A percentile compares a stretch with the other conserved stretches of the same genome.
These are phyloP conservation scores for Lanzia echinophila DNA, from an alignment of 2,329 filamentous ascomycete species.

Conservation along the genomic window DNA sequence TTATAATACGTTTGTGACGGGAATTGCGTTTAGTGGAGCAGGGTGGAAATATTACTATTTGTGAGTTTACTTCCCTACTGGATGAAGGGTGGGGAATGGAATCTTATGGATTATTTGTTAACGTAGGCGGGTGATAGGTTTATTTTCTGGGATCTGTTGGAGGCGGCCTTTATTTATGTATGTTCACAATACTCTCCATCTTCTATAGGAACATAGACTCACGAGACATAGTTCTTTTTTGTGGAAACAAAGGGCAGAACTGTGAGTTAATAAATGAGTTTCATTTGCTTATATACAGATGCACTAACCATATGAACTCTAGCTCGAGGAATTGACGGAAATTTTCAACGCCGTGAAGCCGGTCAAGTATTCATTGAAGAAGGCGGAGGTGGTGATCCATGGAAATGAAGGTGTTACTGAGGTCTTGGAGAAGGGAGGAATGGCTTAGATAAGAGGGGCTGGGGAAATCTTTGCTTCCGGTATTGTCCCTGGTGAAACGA, in stretches of 20 bases:
- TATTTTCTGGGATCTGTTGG: constrained; percentile 5
- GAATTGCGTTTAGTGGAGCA: constrained; percentile 1
- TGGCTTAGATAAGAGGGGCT: background rate
- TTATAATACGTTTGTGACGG: constrained; percentile 9
- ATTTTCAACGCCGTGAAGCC: constrained; percentile 5
- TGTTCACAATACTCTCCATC: background rate
- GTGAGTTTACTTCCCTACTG: background rate
- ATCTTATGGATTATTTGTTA: background rate
- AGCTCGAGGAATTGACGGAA: constrained; percentile 7
- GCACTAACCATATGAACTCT: background rate
- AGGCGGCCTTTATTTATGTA: constrained; percentile 5
- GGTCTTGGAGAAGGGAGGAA: background rate
- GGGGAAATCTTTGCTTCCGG: background rate
- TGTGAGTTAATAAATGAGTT: background rate
- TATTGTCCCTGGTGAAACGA: background rate
- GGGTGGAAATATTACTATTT: constrained; percentile 9
- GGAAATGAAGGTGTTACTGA: background rate
- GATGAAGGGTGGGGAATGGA: background rate
- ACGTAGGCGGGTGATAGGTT: background rate
- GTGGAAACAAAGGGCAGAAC: constrained; percentile 7
- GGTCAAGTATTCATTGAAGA: constrained; percentile 1
- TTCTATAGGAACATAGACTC: background rate
- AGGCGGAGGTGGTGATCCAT: background rate
- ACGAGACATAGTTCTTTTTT: constrained; percentile 1
- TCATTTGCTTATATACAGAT: too few species aligned